Evolutionary conservation across 139 green algal species (phyloP).

Genomic region (Penium margaritaceum): DNA sequence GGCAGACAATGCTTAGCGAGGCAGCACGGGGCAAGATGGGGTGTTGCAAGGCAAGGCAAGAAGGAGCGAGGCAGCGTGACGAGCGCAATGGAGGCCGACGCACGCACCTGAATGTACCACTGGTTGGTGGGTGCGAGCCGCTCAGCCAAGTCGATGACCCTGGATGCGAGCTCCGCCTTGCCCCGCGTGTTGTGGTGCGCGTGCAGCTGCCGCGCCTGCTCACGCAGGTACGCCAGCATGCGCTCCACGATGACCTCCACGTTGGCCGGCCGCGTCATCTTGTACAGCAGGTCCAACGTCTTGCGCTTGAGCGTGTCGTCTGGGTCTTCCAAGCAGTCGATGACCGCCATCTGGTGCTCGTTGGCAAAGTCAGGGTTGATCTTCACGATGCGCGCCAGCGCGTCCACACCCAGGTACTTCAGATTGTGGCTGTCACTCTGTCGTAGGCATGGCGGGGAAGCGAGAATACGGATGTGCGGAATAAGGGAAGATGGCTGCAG

Average conservation of each 20-base stretch:
- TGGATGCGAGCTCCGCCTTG: slow-evolving; percentile 52
- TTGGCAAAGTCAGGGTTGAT: slow-evolving; percentile 63
- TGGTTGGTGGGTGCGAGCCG: slow-evolving; percentile 74
- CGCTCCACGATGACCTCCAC: slow-evolving; percentile 86
- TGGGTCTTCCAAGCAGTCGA: slow-evolving; percentile 90
- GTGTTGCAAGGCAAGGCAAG: neutral
- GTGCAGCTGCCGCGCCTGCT: slow-evolving; percentile 21
- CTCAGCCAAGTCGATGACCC: slow-evolving; percentile 73
- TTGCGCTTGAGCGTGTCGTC: slow-evolving; percentile 90
- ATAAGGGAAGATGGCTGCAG: neutral
- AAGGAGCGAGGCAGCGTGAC: neutral
- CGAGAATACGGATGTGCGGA: neutral
- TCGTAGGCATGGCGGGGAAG: neutral
- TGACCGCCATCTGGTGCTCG: slow-evolving; percentile 85
- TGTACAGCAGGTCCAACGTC: slow-evolving; percentile 89
- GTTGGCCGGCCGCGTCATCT: slow-evolving; percentile 88
- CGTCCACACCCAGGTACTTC: slow-evolving; percentile 78
- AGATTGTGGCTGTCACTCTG: slow-evolving; percentile 72
- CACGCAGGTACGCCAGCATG: slow-evolving; percentile 78
- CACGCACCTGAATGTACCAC: slow-evolving; percentile 74
- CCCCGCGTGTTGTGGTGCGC: slow-evolving; percentile 24
- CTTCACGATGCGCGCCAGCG: slow-evolving; percentile 68
- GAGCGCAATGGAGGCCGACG: neutral
- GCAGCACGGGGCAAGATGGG: neutral
- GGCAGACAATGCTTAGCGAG: neutral